phyloP scores from a whole-genome alignment of 257 asterid species.

The Handroanthus guayacan region DNA sequence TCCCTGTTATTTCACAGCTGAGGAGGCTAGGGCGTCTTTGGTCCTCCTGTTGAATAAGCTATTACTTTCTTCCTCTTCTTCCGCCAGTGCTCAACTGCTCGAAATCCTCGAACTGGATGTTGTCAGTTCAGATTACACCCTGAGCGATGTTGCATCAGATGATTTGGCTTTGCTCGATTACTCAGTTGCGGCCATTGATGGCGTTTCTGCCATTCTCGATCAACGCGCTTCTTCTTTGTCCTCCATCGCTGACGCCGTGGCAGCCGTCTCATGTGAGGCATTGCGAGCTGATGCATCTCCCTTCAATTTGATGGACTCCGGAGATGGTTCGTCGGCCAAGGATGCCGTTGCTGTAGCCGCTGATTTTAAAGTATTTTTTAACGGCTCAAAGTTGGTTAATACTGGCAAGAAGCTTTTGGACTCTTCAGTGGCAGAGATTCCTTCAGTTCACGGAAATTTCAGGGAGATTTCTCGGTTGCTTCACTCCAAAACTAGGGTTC shows the following conservation, averaged over 20 bases:
- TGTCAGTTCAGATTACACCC: constrained; percentile 28
- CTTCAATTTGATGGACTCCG: constrained; percentile 86
- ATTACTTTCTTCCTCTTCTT: constrained; percentile 49
- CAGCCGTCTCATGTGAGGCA: constrained; percentile 93
- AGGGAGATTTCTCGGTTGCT: constrained; percentile 62
- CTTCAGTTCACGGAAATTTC: constrained; percentile 69
- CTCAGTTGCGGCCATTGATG: constrained; percentile 60
- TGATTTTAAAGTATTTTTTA: constrained; percentile 72
- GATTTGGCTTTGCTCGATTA: constrained; percentile 46
- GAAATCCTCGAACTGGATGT: constrained; percentile 43
- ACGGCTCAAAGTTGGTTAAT: constrained; percentile 72
- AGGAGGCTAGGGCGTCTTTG: constrained; percentile 71
- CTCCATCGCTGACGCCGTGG: constrained; percentile 63
- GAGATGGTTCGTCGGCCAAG: constrained; percentile 87
- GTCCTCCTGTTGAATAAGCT: constrained; percentile 70
- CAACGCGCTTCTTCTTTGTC: constrained; percentile 55
- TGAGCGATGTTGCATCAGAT: constrained; percentile 43
- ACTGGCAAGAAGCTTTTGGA: constrained; percentile 44
- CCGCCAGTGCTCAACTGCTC: constrained; percentile 50
- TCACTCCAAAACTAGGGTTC: constrained; percentile 71
- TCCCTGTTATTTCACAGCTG: constrained; percentile 51
- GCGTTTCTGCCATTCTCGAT: constrained; percentile 72
- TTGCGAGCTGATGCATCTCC: constrained; percentile 62
- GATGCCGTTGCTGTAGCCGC: constrained; percentile 87
- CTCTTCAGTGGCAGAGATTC: constrained; percentile 59